Evolutionary conservation across 192 early-diverging fungal genomes (phyloP).

Genomic region (Neocallimastix lanati): DNA sequence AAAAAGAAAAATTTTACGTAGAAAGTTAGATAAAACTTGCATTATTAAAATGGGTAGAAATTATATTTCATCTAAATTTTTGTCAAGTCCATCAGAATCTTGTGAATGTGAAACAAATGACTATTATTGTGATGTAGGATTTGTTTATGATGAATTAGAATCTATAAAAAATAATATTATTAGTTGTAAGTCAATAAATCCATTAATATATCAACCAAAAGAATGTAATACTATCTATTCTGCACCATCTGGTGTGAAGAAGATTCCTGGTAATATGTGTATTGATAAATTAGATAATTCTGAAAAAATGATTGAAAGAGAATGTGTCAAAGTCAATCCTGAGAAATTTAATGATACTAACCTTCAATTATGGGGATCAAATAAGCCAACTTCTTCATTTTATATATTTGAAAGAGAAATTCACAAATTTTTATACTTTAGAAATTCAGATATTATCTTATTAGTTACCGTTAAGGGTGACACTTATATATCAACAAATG

Average conservation of each 20-base stretch:
- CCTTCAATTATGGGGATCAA: not conserved
- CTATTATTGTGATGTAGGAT: not conserved
- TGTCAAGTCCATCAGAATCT: not conserved
- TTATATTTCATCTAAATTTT: not conserved
- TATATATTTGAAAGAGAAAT: not conserved
- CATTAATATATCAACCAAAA: not conserved
- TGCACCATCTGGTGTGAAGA: not conserved
- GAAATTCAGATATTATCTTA: not conserved
- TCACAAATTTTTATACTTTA: not conserved
- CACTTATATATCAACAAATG: not conserved
- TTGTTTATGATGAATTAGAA: not conserved
- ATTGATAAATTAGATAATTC: not conserved
- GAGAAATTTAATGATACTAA: not conserved
- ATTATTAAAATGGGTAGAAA: not conserved
- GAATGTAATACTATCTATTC: not conserved
- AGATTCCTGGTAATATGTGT: not conserved
- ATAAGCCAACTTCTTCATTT: not conserved
- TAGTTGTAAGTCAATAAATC: not conserved
- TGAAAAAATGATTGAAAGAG: not conserved
- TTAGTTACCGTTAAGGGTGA: not conserved
- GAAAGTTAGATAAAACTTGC: not conserved
- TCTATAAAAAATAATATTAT: not conserved
- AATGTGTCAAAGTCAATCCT: not conserved
- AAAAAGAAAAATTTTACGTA: not conserved
- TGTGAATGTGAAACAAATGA: not conserved